These are phyloP conservation scores for Cordyceps militaris DNA, from an alignment of 2,329 filamentous ascomycete species.

Conservation along the genomic window DNA sequence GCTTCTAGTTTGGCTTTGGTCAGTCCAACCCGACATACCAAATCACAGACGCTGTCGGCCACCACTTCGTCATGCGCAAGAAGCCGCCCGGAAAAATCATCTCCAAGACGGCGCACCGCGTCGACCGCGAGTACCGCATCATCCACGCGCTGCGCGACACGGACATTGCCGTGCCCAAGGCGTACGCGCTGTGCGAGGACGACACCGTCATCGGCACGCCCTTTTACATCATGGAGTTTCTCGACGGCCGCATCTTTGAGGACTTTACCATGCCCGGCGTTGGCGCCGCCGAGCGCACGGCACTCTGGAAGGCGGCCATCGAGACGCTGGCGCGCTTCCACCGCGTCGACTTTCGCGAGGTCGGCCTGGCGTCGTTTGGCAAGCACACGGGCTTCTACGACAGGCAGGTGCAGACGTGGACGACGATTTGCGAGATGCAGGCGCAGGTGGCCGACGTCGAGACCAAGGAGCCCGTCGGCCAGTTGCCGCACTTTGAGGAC, in stretches of 20 bases:
- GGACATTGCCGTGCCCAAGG: constrained; percentile 77
- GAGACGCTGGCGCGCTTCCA: constrained; percentile 82
- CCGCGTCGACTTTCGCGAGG: constrained; percentile 56
- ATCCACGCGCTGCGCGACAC: constrained; percentile 74
- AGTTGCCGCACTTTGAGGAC: constrained; percentile 75
- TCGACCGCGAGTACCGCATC: constrained; percentile 91
- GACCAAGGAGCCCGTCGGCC: constrained; percentile 67
- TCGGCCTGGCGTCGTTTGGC: constrained; percentile 69
- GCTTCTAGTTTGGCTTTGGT: constrained; percentile 81
- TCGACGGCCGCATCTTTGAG: constrained; percentile 89
- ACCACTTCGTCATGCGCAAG: constrained; percentile 86
- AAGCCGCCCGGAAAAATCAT: constrained; percentile 93
- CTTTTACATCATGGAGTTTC: constrained; percentile 96
- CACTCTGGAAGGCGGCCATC: constrained; percentile 82
- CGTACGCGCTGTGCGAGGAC: constrained; percentile 83
- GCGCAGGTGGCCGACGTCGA: constrained; percentile 69
- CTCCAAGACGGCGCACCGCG: constrained; percentile 89
- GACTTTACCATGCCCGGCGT: constrained; percentile 76
- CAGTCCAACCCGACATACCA: constrained; percentile 98
- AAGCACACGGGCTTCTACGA: constrained; percentile 71
- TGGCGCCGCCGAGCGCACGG: constrained; percentile 58
- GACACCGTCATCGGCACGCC: constrained; percentile 71
- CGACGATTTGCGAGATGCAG: constrained; percentile 70
- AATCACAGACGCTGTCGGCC: constrained; percentile 62
- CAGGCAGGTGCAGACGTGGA: constrained; percentile 79